Conservation (phyloP, 331 rosid genomes). For the Prunus yedoensis region DNA sequence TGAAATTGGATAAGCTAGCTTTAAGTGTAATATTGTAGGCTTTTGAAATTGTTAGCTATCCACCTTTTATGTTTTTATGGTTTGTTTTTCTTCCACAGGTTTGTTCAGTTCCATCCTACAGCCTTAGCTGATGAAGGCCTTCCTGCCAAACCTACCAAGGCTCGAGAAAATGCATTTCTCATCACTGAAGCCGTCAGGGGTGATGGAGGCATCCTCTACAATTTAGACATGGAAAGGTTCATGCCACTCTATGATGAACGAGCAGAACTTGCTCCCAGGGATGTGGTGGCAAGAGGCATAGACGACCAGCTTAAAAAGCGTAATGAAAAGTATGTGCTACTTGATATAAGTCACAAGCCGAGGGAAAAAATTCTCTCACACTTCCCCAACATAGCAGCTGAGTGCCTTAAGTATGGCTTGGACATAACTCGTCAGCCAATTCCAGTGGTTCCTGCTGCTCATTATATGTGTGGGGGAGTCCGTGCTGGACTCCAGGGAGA, state of each 20-base stretch:
- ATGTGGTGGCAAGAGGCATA: conserved; percentile 93
- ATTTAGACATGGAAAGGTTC: conserved; percentile 81
- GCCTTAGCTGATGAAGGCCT: conserved; percentile 97
- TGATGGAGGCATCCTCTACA: conserved; percentile 87
- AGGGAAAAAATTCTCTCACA: conserved; percentile 61
- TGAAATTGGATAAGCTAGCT: not conserved
- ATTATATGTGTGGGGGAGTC: conserved; percentile 97
- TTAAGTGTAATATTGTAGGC: not conserved
- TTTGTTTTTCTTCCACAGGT: conserved; percentile 48
- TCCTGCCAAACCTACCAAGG: conserved; percentile 51
- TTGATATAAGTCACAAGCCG: conserved; percentile 89
- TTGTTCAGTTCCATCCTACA: conserved; percentile 96
- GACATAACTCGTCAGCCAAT: conserved; percentile 81
- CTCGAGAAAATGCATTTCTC: conserved; percentile 79
- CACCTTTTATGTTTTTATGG: not conserved
- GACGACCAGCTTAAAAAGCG: conserved; percentile 93
- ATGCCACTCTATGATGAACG: conserved; percentile 90
- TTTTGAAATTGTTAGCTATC: not conserved
- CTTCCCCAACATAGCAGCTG: conserved; percentile 81
- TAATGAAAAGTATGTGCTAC: conserved; percentile 70
- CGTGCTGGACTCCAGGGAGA: conserved; percentile 90
- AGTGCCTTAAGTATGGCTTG: conserved; percentile 68
- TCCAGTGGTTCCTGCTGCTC: conserved; percentile 96
- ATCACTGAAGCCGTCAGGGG: conserved; percentile 92
- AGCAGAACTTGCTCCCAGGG: conserved; percentile 97